A percentile compares a stretch with the other conserved stretches of the same genome.
phyloP scores from a whole-genome alignment of 495 filamentous ascomycete genomes.

The Aspergillus conjunctus region DNA sequence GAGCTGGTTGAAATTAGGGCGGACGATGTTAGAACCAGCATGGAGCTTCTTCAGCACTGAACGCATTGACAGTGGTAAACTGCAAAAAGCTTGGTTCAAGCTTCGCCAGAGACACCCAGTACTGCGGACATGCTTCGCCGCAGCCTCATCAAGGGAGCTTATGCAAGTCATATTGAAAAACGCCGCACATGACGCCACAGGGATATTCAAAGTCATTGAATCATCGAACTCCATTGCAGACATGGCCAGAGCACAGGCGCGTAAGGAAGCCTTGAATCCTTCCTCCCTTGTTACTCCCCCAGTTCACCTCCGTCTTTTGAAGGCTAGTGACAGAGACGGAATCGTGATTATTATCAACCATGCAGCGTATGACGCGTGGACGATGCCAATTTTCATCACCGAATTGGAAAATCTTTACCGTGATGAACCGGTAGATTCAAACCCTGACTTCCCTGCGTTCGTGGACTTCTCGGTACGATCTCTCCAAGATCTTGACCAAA shows the following conservation, averaged over 20 bases:
- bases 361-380: constrained; percentile 41
- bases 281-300: constrained; percentile 36
- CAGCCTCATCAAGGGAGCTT: constrained; percentile 39
- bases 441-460: constrained; percentile 26
- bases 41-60: constrained; percentile 56
- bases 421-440: constrained; percentile 10
- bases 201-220: constrained; percentile 30
- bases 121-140: constrained; percentile 63
- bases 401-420: constrained; percentile 34
- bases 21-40: constrained; percentile 61
- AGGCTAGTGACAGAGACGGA: constrained; percentile 27
- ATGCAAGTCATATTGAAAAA: constrained; percentile 42
- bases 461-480: constrained; percentile 28
- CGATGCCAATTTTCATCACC: constrained; percentile 31
- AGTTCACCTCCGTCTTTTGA: constrained; percentile 29
- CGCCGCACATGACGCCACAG: constrained; percentile 16
- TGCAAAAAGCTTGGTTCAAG: constrained; percentile 56
- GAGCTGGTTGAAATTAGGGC: constrained; percentile 64
- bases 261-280: constrained; percentile 24
- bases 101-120: constrained; percentile 57
- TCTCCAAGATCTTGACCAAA: constrained; percentile 25
- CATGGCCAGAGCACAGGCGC: constrained; percentile 24
- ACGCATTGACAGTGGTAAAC: constrained; percentile 31
- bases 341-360: constrained; percentile 37
- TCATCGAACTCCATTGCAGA: constrained; percentile 16